These are phyloP conservation scores for Fusarium sp. DNA, from an alignment of 2,329 filamentous ascomycete genomes.

Conservation along the genomic window DNA sequence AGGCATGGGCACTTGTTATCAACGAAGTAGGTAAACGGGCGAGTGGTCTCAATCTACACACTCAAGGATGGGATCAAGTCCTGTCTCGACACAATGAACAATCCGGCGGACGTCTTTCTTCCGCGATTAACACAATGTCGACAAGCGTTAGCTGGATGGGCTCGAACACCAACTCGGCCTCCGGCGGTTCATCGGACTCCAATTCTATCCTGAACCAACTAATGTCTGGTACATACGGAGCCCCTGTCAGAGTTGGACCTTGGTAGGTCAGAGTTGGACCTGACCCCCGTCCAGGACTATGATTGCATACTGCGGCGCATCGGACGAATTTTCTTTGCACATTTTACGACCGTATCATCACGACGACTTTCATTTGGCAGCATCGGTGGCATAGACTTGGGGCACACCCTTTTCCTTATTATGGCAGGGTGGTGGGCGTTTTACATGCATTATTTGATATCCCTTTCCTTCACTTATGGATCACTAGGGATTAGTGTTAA, in stretches of 20 bases:
- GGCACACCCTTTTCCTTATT: slow-evolving; percentile 47
- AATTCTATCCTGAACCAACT: slow-evolving; percentile 73
- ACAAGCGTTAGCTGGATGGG: slow-evolving; percentile 84
- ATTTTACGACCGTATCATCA: slow-evolving; percentile 53
- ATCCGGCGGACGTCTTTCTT: slow-evolving; percentile 83
- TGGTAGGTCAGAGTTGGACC: slow-evolving; percentile 59
- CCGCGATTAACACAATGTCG: slow-evolving; percentile 82
- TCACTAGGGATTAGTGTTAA: slow-evolving; percentile 43
- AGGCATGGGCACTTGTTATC: slow-evolving; percentile 92
- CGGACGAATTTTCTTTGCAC: slow-evolving; percentile 45
- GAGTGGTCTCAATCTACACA: slow-evolving; percentile 89
- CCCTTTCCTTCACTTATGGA: slow-evolving; percentile 46
- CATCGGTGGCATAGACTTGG: slow-evolving; percentile 56
- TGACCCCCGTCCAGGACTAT: slow-evolving; percentile 27
- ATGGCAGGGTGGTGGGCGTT: slow-evolving; percentile 53
- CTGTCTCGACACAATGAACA: slow-evolving; percentile 89
- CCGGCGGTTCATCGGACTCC: slow-evolving; percentile 56
- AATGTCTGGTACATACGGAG: slow-evolving; percentile 70
- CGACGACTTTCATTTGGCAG: slow-evolving; percentile 53
- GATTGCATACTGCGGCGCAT: slow-evolving; percentile 47
- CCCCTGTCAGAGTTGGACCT: slow-evolving; percentile 72
- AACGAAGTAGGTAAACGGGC: slow-evolving; percentile 91
- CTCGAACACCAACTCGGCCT: slow-evolving; percentile 49
- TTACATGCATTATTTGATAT: slow-evolving; percentile 50
- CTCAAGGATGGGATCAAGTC: slow-evolving; percentile 92